Evolutionary conservation across 441 rosid genomes (phyloP).

Genomic region (Euphorbia schlechtendalii): DNA sequence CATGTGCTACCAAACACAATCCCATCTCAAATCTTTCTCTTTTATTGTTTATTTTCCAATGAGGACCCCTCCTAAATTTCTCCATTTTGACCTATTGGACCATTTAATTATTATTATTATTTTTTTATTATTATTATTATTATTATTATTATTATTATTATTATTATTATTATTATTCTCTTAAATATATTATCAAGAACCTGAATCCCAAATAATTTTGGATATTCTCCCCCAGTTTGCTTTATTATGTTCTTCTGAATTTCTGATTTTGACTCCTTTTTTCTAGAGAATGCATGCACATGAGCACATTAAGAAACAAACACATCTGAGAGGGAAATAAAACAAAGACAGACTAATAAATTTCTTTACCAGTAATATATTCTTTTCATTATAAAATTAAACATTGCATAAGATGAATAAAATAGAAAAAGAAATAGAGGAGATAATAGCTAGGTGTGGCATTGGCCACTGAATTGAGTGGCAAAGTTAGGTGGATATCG

Average conservation of each 20-base stretch:
- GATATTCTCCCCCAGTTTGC: background rate
- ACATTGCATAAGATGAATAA: background rate
- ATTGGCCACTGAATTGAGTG: constrained; percentile 10
- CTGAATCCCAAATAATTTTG: constrained; percentile 19
- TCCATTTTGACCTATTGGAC: constrained; percentile 1
- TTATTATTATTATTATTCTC: too few relatives aligned
- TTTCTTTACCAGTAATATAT: constrained; percentile 1
- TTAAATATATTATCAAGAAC: background rate
- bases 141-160: too few relatives aligned
- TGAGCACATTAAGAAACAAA: background rate
- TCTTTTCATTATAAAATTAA: background rate
- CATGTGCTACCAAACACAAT: constrained; percentile 31
- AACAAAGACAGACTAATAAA: background rate
- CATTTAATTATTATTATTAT: too few relatives aligned
- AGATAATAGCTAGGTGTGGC: background rate
- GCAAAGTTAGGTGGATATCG: constrained; percentile 23
- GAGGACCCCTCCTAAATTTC: constrained; percentile 13
- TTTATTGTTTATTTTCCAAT: background rate
- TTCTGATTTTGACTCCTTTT: constrained; percentile 16
- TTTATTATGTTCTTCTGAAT: background rate
- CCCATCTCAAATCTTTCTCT: constrained; percentile 12
- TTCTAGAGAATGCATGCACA: constrained; percentile 21
- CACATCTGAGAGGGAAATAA: background rate
- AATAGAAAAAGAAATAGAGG: background rate
- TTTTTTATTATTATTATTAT: too few relatives aligned